phyloP scores from a whole-genome alignment of 441 rosid genomes.

The Brassica hybrid region DNA sequence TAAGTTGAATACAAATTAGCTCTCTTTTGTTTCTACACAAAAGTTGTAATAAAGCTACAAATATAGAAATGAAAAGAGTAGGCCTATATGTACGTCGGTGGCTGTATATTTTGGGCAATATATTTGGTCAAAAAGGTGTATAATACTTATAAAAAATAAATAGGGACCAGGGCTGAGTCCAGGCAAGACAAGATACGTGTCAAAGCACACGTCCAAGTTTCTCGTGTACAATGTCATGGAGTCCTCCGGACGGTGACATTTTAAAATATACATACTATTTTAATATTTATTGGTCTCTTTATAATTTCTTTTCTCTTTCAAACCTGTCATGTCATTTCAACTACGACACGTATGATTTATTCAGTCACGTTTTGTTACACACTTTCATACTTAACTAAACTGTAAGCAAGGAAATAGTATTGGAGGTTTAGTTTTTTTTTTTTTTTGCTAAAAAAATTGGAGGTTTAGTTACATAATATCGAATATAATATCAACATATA shows the following conservation, averaged over 20 bases:
- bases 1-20: neutral
- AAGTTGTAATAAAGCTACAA: neutral
- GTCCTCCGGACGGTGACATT: constrained; percentile 33
- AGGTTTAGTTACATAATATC: too few relatives aligned
- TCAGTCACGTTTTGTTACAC: constrained; percentile 17
- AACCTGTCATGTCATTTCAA: constrained; percentile 32
- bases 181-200: constrained; percentile 40
- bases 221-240: constrained; percentile 36
- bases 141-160: neutral
- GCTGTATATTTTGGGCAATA: neutral
- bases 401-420: constrained; percentile 1
- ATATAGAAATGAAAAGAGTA: neutral
- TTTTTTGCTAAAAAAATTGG: too few relatives aligned
- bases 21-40: neutral
- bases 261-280: neutral
- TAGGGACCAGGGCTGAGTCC: constrained; percentile 13
- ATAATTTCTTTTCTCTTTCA: neutral
- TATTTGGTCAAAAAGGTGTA: neutral
- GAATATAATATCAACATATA: too few relatives aligned
- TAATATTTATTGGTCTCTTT: neutral
- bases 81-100: constrained; percentile 41
- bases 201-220: constrained; percentile 46
- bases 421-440: too few relatives aligned
- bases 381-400: constrained; percentile 1
- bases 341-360: constrained; percentile 16